These are phyloP conservation scores for Triangularia setosa DNA, from an alignment of 2,329 filamentous ascomycete genomes.

Conservation along the genomic window DNA sequence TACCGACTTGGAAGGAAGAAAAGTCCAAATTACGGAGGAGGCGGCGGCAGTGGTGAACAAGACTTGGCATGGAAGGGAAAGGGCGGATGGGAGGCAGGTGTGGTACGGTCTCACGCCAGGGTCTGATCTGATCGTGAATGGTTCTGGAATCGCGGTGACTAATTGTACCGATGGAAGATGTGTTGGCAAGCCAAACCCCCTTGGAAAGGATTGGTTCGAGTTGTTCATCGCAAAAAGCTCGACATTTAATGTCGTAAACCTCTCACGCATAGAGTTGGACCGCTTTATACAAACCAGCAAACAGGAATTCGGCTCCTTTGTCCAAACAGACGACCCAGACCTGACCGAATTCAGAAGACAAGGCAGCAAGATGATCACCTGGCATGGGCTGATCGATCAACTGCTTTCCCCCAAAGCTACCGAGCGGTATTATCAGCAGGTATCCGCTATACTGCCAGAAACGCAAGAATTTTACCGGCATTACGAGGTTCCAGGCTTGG, in stretches of 20 bases:
- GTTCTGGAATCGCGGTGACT: conserved; percentile 5
- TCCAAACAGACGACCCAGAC: conserved; percentile 35
- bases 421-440: conserved; percentile 28
- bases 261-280: conserved; percentile 2
- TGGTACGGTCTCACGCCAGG: conserved; percentile 21
- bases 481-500: conserved; percentile 31
- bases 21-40: conserved; percentile 4
- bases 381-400: conserved; percentile 39
- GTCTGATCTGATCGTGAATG: conserved; percentile 7
- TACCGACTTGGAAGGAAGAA: conserved; percentile 8
- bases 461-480: conserved; percentile 30
- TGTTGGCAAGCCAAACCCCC: background rate
- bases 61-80: conserved; percentile 16
- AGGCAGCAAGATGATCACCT: conserved; percentile 48
- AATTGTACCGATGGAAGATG: conserved; percentile 10
- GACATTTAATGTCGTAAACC: background rate
- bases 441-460: conserved; percentile 14
- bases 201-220: background rate
- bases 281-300: background rate
- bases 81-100: conserved; percentile 7
- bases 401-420: conserved; percentile 22
- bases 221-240: conserved; percentile 9
- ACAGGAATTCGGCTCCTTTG: conserved; percentile 4
- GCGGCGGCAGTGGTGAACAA: conserved; percentile 15
- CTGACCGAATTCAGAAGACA: conserved; percentile 40